Conservation (phyloP, 2,329 filamentous ascomycete genomes). For the Sporothrix globosa region DNA sequence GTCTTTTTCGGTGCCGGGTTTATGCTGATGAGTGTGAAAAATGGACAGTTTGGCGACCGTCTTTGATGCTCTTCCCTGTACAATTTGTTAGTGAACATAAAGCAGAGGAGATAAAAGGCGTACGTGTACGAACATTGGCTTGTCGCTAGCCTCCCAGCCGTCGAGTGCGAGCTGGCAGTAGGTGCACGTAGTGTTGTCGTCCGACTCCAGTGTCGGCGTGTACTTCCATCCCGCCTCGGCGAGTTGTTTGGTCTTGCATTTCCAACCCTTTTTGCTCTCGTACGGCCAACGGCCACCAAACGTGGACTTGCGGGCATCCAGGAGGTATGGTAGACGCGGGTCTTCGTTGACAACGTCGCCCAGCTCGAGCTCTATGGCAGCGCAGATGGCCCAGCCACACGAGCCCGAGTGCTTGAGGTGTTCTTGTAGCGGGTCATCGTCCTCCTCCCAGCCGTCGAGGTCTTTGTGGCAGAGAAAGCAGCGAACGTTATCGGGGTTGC, state of each 20-base stretch:
- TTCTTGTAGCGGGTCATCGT: slow-evolving; percentile 80
- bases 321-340: slow-evolving; percentile 70
- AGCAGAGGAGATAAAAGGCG: background rate
- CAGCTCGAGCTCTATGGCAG: slow-evolving; percentile 63
- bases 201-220: slow-evolving; percentile 78
- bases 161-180: slow-evolving; percentile 91
- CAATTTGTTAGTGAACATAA: slow-evolving; percentile 27
- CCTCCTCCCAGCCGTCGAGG: slow-evolving; percentile 88
- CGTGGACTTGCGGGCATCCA: slow-evolving; percentile 77
- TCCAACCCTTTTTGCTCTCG: slow-evolving; percentile 84
- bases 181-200: slow-evolving; percentile 87
- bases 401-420: slow-evolving; percentile 80
- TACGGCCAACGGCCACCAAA: slow-evolving; percentile 89
- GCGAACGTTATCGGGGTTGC: slow-evolving; percentile 81
- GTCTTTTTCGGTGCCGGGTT: slow-evolving; percentile 60
- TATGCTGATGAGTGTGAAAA: slow-evolving; percentile 71
- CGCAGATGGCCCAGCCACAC: slow-evolving; percentile 85
- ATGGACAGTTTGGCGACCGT: slow-evolving; percentile 77
- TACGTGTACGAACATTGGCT: slow-evolving; percentile 69
- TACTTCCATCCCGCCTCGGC: slow-evolving; percentile 94
- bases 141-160: slow-evolving; percentile 91
- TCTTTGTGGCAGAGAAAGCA: slow-evolving; percentile 86
- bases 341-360: slow-evolving; percentile 70
- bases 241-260: slow-evolving; percentile 87
- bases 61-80: slow-evolving; percentile 80